Conservation (phyloP, 306 rosid species). For the Prunus kanzakura region DNA sequence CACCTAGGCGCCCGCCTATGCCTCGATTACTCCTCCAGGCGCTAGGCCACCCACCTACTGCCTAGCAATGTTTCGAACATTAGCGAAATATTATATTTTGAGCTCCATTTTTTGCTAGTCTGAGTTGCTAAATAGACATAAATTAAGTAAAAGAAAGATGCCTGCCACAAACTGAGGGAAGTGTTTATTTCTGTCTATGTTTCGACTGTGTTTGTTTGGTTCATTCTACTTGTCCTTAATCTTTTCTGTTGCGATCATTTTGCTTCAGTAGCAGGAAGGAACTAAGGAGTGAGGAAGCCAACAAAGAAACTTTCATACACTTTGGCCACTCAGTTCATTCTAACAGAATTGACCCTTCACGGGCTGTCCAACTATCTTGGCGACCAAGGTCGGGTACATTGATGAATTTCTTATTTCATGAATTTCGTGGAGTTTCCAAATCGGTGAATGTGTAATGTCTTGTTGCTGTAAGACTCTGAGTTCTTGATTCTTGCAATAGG, state of each 20-base stretch:
- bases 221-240: not conserved
- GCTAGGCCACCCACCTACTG: too few species aligned
- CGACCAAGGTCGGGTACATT: slow-evolving; percentile 95
- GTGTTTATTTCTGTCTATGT: not conserved
- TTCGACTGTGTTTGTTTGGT: not conserved
- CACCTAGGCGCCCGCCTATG: too few species aligned
- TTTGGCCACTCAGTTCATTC: slow-evolving; percentile 34
- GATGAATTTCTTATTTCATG: slow-evolving; percentile 21
- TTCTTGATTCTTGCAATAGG: slow-evolving; percentile 41
- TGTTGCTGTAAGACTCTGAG: slow-evolving; percentile 20
- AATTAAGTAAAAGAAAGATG: not conserved
- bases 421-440: not conserved
- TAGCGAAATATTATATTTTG: not conserved
- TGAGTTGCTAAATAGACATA: not conserved
- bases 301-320: slow-evolving; percentile 17
- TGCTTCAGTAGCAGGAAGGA: slow-evolving; percentile 57
- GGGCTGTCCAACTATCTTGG: slow-evolving; percentile 82
- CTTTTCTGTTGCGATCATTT: slow-evolving; percentile 9
- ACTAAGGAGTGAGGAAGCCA: slow-evolving; percentile 36
- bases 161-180: slow-evolving; percentile 9
- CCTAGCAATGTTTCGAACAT: not conserved
- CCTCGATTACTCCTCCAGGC: too few species aligned
- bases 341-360: slow-evolving; percentile 60
- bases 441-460: not conserved
- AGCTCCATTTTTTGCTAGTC: not conserved